Base-by-base conservation (phyloP, 2,329 filamentous ascomycete species). In the Fusarium devonianum region DNA sequence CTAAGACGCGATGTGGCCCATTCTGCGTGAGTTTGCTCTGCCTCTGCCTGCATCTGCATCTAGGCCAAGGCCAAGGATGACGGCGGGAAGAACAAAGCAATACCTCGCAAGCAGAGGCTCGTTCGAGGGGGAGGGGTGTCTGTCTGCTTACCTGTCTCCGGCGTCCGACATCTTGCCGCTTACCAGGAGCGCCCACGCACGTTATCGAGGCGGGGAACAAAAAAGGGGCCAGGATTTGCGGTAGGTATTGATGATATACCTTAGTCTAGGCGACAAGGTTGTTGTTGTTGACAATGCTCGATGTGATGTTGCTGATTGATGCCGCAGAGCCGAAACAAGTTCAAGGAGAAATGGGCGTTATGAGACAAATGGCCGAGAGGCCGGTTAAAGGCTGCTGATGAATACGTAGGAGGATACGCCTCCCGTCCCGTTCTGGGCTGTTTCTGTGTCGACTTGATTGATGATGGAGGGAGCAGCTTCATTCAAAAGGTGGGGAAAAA, bases 111-210 rank as follows among this genome's bases (percentile, higher is more conserved):
- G 8, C 8, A 19, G 37, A 21, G 18, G 12, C 11, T 40, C 28
- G 17, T 21, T 16, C 16, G 25, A 8, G 25, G 13, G 18, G 14
- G 17, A 33, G 30, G 10, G 19, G 11, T 11, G 30, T n/a, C 23
- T 29, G 38, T 9, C n/a, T 22, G 55, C 62, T 60, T 50, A 65
- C 62, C 60, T 56, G 18, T 62, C 62, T 16, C 62, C 62, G 46
- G 53, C 42, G 40, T 65, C 62, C 60, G 60, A 62, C 62, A 65
- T 65, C 38, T 55, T 57, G 52, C 46, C 39, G 23, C 45, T 53
- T 56, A 36, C 39, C 41, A 56, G 46, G 49, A 11, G 23, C 32
- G 25, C 32, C 34, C 18, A 32, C 34, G n/a, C 11, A 39, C 18
- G 32, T 17, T 41, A 26, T 34, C 19, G 37, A 49, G 53, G 54